Base-by-base conservation (phyloP, 331 rosid species). In the Rhamnella rubrinervis region DNA sequence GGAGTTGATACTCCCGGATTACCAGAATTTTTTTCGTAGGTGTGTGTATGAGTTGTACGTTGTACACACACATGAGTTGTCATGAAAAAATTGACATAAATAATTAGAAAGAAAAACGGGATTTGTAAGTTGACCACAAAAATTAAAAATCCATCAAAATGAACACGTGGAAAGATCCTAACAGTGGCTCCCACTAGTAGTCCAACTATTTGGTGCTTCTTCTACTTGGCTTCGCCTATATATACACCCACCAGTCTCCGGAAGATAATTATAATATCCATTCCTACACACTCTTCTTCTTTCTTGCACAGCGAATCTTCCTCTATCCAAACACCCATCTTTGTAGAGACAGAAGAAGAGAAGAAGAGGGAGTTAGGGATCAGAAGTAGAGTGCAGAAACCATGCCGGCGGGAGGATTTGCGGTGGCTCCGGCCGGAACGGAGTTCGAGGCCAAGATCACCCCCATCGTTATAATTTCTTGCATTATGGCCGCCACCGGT, bases 401-500 rank as follows among this genome's bases (percentile, higher is more conserved):
- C 77, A 89, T 91, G 97, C 76, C 93, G 6, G 90, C 81, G 1
- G 90, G 82, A 82, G 96, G 80, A 8, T 75, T 92, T 11, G 18
- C 83, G 4, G 74, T 67, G 63, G 55, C 73, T 8, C 1, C 76
- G 0, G 53, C 47, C 59, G 85, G 79, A 6, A 62, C 51, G 35
- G 83, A 83, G 18, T 88, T 85, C 51, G 97, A 91, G 80, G 96
- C 97, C 17, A 91, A 88, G 84, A 81, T 88, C 78, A 88, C 97
- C 7, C 97, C 96, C 12, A 76, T 85, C 31, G 92, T 91, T 70
- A 78, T 91, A 41, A 85, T 91, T 63, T 91, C 97, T 38, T 91
- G 96, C 75, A 60, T 86, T 10, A 85, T 88, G 92, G 97, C 96
- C 0, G 87, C 97, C n/a, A 91, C 97, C 25, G 97, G 97, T 2